Conservation (phyloP, 306 rosid genomes). For the Geum urbanum region DNA sequence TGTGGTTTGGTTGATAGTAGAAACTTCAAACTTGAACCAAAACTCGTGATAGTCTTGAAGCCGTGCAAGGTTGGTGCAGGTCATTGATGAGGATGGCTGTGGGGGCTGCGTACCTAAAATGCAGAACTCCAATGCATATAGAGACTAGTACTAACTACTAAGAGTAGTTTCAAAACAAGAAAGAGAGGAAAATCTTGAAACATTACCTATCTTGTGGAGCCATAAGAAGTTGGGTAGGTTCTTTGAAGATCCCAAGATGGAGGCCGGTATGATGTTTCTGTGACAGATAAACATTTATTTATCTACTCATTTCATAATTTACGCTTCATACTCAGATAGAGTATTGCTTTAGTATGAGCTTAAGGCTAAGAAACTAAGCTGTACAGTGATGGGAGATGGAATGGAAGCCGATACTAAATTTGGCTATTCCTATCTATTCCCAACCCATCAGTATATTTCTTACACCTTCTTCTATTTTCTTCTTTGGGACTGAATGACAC, state of each 20-base stretch:
- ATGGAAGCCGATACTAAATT: not conserved
- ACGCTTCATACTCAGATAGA: slow-evolving; percentile 3
- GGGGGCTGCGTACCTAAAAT: no score
- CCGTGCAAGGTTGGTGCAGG: slow-evolving; percentile 7
- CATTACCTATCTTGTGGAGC: not conserved
- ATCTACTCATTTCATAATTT: not conserved
- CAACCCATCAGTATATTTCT: slow-evolving; percentile 58
- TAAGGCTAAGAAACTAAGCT: slow-evolving; percentile 8
- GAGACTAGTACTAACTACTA: not conserved
- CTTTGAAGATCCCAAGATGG: not conserved
- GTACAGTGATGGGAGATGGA: slow-evolving; percentile 9
- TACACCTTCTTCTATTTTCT: slow-evolving; percentile 40
- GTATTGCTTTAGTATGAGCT: not conserved
- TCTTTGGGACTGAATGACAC: slow-evolving; percentile 26
- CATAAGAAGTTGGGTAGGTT: not conserved
- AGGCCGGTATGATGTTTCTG: not conserved
- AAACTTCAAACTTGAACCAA: not conserved
- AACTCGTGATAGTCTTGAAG: not conserved
- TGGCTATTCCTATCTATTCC: slow-evolving; percentile 15
- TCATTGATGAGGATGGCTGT: not conserved
- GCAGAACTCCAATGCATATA: not conserved
- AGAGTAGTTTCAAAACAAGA: not conserved
- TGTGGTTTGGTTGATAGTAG: not conserved
- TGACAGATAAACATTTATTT: not conserved
- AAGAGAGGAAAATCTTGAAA: not conserved